Percentiles rank a stretch among this genome's conserved stretches.
phyloP scores from a whole-genome alignment of 2,329 filamentous ascomycete genomes.

The Fusarium sp. region DNA sequence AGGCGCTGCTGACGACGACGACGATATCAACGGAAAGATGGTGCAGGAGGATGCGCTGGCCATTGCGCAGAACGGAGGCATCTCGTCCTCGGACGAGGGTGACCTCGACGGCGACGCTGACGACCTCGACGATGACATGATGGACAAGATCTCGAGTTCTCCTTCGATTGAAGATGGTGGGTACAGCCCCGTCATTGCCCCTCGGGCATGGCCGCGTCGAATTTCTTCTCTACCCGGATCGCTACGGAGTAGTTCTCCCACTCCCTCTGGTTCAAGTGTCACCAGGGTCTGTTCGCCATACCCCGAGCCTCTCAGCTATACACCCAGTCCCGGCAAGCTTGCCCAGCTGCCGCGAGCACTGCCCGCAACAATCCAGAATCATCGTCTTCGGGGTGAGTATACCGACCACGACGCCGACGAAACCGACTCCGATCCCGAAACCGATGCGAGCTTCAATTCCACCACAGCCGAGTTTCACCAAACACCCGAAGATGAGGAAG shows the following conservation, averaged over 20 bases:
- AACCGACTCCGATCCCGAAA: conserved; percentile 11
- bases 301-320: conserved; percentile 51
- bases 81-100: conserved; percentile 66
- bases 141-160: conserved; percentile 98
- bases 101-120: conserved; percentile 78
- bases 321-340: conserved; percentile 34
- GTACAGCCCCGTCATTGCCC: conserved; percentile 64
- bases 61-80: conserved; percentile 71
- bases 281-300: conserved; percentile 54
- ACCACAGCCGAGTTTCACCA: conserved; percentile 25
- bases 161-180: conserved; percentile 99
- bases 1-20: conserved; percentile 23
- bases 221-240: conserved; percentile 55
- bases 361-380: conserved; percentile 45
- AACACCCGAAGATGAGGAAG: background rate
- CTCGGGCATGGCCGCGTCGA: conserved; percentile 57
- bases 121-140: conserved; percentile 88
- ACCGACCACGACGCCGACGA: conserved; percentile 39
- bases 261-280: conserved; percentile 37
- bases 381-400: conserved; percentile 65
- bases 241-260: conserved; percentile 47
- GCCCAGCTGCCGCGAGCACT: conserved; percentile 30
- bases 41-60: conserved; percentile 69
- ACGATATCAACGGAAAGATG: conserved; percentile 44
- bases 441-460: conserved; percentile 14